phyloP scores from a whole-genome alignment of 148 eudicot species.

The Camellia granthamiana region DNA sequence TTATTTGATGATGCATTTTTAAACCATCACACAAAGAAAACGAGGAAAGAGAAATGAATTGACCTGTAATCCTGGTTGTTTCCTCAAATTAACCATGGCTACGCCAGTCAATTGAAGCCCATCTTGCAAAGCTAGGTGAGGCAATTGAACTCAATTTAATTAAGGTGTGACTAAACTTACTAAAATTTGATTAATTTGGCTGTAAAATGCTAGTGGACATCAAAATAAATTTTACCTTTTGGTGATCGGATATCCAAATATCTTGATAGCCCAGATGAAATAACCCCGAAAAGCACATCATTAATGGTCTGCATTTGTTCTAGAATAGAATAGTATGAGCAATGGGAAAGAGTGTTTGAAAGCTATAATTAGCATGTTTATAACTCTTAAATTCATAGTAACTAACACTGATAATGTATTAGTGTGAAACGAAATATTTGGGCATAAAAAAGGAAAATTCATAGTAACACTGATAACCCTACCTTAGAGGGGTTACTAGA shows the following conservation, averaged over 20 bases:
- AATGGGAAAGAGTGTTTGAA: not conserved
- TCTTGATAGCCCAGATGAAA: conserved; percentile 59
- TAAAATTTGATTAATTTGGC: not conserved
- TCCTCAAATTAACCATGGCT: conserved; percentile 66
- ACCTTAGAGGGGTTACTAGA: no score
- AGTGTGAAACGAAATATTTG: no score
- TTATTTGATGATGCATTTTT: not conserved
- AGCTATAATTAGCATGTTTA: not conserved
- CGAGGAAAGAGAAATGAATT: not conserved
- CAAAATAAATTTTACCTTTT: conserved; percentile 29
- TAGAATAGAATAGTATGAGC: not conserved
- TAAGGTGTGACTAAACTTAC: not conserved
- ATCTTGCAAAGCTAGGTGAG: conserved; percentile 30
- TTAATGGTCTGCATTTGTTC: conserved; percentile 59
- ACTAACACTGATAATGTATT: no score
- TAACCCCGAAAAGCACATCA: conserved; percentile 71
- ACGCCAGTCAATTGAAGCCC: conserved; percentile 52
- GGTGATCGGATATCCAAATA: conserved; percentile 50
- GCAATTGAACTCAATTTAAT: conserved; percentile 4
- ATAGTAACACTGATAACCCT: no score
- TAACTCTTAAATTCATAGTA: no score
- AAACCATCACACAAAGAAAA: not conserved
- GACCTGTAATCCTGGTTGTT: conserved; percentile 62
- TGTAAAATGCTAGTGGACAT: not conserved
- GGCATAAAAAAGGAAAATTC: no score